Evolutionary conservation across 768 basidiomycete genomes (phyloP).

Genomic region (Pisolithus microcarpus): DNA sequence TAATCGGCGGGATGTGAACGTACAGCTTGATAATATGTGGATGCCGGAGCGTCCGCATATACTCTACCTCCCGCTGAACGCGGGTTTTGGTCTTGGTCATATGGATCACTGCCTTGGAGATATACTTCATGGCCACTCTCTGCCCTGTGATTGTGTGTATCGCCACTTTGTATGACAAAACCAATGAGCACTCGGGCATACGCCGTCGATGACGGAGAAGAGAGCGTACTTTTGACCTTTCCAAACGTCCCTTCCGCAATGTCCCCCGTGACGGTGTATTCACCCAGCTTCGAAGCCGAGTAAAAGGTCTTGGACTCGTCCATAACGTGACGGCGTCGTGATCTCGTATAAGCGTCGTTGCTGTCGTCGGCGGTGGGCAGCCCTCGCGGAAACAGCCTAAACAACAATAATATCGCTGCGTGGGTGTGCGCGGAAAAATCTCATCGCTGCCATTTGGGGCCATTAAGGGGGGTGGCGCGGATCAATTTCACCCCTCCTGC

Average conservation of each 20-base stretch:
- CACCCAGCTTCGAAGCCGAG: slow-evolving; percentile 73
- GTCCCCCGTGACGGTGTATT: slow-evolving; percentile 82
- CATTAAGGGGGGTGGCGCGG: slow-evolving; percentile 2
- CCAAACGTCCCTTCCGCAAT: slow-evolving; percentile 98
- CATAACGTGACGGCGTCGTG: slow-evolving; percentile 20
- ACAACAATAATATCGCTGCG: too few relatives aligned
- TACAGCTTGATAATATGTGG: slow-evolving; percentile 98
- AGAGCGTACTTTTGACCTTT: slow-evolving; percentile 90
- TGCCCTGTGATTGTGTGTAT: slow-evolving; percentile 91
- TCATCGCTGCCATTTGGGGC: slow-evolving; percentile 14
- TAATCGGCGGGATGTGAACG: slow-evolving; percentile 16
- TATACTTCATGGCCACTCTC: slow-evolving; percentile 95
- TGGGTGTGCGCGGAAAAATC: slow-evolving; percentile 17
- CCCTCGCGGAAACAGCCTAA: neutral
- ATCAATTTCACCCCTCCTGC: slow-evolving; percentile 7
- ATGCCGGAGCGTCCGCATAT: slow-evolving; percentile 89
- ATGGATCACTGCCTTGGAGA: slow-evolving; percentile 89
- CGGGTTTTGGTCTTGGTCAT: slow-evolving; percentile 86
- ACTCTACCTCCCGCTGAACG: slow-evolving; percentile 93
- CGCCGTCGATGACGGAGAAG: slow-evolving; percentile 2
- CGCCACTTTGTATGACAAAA: slow-evolving; percentile 55
- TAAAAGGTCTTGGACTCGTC: slow-evolving; percentile 26
- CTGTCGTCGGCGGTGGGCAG: slow-evolving; percentile 3
- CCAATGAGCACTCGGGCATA: slow-evolving; percentile 9
- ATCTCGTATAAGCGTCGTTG: slow-evolving; percentile 5